phyloP scores from a whole-genome alignment of 768 basidiomycete genomes.

The Pulveroboletus ravenelii region DNA sequence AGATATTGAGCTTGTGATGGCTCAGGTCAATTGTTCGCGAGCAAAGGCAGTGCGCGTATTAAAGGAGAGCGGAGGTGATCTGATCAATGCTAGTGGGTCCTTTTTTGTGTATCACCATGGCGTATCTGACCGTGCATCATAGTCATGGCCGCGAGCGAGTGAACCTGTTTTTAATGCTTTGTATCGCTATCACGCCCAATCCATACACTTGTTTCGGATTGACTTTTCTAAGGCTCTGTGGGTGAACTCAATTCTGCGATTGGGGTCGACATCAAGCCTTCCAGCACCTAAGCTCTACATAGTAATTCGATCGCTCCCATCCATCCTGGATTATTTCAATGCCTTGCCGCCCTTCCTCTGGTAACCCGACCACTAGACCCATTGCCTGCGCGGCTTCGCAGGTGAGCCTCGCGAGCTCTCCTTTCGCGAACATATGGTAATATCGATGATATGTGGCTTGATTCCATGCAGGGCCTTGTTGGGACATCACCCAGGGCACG shows the following conservation, averaged over 20 bases:
- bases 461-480: constrained; percentile 22
- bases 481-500: constrained; percentile 79
- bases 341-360: constrained; percentile 34
- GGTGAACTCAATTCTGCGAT: background rate
- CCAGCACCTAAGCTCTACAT: constrained; percentile 74
- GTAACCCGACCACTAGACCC: constrained; percentile 47
- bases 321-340: constrained; percentile 68
- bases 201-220: constrained; percentile 12
- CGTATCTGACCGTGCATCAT: constrained; percentile 11
- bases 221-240: constrained; percentile 1
- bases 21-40: constrained; percentile 81
- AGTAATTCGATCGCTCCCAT: constrained; percentile 89
- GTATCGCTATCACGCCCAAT: constrained; percentile 28
- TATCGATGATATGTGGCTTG: constrained; percentile 70
- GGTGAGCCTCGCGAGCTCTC: constrained; percentile 68
- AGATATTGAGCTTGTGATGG: constrained; percentile 93
- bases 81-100: constrained; percentile 93
- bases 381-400: constrained; percentile 56
- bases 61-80: constrained; percentile 88
- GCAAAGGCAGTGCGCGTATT: constrained; percentile 89
- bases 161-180: constrained; percentile 35
- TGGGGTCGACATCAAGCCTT: constrained; percentile 21
- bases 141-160: constrained; percentile 96
- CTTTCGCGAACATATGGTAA: constrained; percentile 90
- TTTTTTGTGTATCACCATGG: background rate